A percentile compares a stretch with the other conserved stretches of the same genome.
Conservation (phyloP, 495 filamentous ascomycete genomes). For the Talaromyces wortmannii region DNA sequence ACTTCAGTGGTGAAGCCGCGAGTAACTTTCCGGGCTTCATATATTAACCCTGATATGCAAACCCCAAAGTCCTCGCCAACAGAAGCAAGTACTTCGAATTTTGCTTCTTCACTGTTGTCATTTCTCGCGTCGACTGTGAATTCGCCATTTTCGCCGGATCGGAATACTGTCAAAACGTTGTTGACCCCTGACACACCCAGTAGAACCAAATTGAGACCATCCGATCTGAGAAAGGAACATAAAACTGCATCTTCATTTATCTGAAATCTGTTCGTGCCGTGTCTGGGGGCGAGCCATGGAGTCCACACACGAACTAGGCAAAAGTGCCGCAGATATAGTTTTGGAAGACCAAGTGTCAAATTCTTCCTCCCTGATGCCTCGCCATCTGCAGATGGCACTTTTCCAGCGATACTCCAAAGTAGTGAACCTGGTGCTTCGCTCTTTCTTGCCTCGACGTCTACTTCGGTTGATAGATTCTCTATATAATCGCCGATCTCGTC, state of each 20-base stretch:
- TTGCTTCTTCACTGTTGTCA: constrained; percentile 48
- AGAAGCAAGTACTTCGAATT: constrained; percentile 62
- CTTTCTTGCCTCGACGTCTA: constrained; percentile 46
- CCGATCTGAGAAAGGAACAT: constrained; percentile 67
- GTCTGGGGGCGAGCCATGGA: constrained; percentile 83
- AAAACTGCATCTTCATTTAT: constrained; percentile 74
- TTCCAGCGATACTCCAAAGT: constrained; percentile 62
- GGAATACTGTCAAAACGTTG: constrained; percentile 64
- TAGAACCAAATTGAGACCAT: constrained; percentile 75
- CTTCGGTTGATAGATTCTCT: constrained; percentile 44
- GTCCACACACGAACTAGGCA: constrained; percentile 70
- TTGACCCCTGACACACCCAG: constrained; percentile 73
- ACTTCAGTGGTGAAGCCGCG: constrained; percentile 19
- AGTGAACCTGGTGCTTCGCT: constrained; percentile 66
- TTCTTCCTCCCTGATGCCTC: constrained; percentile 47
- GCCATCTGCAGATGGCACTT: constrained; percentile 45
- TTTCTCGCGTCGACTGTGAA: constrained; percentile 65
- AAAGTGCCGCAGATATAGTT: constrained; percentile 57
- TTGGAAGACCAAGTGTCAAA: constrained; percentile 58
- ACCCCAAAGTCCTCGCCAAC: constrained; percentile 70
- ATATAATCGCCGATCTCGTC: constrained; percentile 56
- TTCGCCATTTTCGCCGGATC: constrained; percentile 56
- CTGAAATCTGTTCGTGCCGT: constrained; percentile 60
- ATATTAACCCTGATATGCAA: constrained; percentile 75
- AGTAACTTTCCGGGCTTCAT: constrained; percentile 71